Conservation (phyloP, 2,329 filamentous ascomycete species). For the Parastagonospora nodorum region DNA sequence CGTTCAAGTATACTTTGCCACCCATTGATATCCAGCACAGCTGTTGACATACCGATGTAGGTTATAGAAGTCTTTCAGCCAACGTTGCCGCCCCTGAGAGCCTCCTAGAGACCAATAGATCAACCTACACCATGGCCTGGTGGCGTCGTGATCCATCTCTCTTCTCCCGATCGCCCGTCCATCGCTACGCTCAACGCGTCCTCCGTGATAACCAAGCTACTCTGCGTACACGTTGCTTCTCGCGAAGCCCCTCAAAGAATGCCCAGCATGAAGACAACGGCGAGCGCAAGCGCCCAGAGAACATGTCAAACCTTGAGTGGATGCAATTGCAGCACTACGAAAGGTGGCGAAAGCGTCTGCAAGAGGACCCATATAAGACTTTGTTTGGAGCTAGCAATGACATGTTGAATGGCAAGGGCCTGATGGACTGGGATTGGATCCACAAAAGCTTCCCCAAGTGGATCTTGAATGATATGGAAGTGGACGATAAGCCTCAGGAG, state of each 20-base stretch:
- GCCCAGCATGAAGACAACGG: conserved; percentile 30
- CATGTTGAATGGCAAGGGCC: conserved; percentile 38
- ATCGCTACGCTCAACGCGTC: conserved; percentile 27
- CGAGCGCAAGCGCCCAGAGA: conserved; percentile 19
- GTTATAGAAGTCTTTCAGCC: not conserved
- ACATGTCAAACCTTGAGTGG: conserved; percentile 38
- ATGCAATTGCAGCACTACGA: conserved; percentile 33
- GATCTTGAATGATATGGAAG: conserved; percentile 36
- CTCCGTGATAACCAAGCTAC: conserved; percentile 28
- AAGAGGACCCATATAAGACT: conserved; percentile 50
- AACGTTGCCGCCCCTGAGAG: not conserved
- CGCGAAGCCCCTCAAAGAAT: conserved; percentile 21
- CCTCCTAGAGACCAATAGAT: not conserved
- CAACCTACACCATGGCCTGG: conserved; percentile 27
- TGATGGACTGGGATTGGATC: conserved; percentile 39
- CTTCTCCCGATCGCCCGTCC: conserved; percentile 24
- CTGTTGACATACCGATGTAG: not conserved
- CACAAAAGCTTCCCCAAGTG: conserved; percentile 36
- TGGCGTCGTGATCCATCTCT: conserved; percentile 36
- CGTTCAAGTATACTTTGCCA: conserved; percentile 1
- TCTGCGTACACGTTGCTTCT: conserved; percentile 37
- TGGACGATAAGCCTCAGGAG: conserved; percentile 5
- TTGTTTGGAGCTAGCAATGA: conserved; percentile 50
- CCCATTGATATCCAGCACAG: not conserved
- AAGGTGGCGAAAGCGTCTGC: conserved; percentile 38